Evolutionary conservation across 768 basidiomycete species (phyloP).

Genomic region (Lactifluus volemus): DNA sequence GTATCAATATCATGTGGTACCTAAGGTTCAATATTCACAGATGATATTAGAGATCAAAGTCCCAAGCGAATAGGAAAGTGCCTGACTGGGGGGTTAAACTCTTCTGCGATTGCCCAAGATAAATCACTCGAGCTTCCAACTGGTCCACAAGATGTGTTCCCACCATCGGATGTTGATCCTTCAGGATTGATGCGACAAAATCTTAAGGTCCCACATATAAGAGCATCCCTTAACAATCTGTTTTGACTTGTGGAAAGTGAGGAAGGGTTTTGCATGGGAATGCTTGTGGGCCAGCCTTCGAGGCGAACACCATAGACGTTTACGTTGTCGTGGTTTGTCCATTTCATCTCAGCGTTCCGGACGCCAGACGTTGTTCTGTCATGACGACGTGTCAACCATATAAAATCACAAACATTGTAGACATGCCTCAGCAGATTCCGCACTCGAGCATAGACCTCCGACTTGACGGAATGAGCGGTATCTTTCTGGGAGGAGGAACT

Average conservation of each 20-base stretch:
- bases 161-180: not conserved
- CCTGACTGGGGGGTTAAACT: slow-evolving; percentile 11
- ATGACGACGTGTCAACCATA: slow-evolving; percentile 6
- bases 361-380: slow-evolving; percentile 46
- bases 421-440: slow-evolving; percentile 16
- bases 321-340: slow-evolving; percentile 56
- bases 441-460: slow-evolving; percentile 18
- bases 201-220: slow-evolving; percentile 39
- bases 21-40: not conserved
- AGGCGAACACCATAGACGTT: slow-evolving; percentile 49
- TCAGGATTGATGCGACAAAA: slow-evolving; percentile 27
- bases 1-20: not conserved
- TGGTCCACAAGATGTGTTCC: not conserved
- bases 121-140: slow-evolving; percentile 1
- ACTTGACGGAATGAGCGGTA: slow-evolving; percentile 16
- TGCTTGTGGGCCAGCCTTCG: slow-evolving; percentile 52
- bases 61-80: not conserved
- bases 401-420: not conserved
- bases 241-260: slow-evolving; percentile 47
- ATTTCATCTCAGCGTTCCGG: slow-evolving; percentile 67
- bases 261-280: slow-evolving; percentile 58
- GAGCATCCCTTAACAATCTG: slow-evolving; percentile 40
- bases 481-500: slow-evolving; percentile 7
- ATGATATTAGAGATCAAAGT: not conserved
- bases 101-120: slow-evolving; percentile 20